Conservation (phyloP, 2,329 filamentous ascomycete genomes). For the Bipolaris zeicola region DNA sequence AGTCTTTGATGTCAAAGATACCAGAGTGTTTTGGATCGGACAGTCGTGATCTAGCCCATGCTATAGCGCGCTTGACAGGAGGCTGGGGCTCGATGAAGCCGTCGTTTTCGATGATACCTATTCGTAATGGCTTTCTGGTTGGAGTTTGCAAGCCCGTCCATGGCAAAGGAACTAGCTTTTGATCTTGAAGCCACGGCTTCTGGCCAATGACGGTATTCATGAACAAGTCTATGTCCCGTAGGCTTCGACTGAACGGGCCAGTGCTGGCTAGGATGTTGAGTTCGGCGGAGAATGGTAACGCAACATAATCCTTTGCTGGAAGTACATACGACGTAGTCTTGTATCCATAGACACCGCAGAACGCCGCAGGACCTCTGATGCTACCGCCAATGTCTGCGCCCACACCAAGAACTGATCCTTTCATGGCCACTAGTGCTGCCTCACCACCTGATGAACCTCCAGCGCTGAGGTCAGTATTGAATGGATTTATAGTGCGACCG, state of each 20-base stretch:
- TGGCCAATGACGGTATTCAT: constrained; percentile 14
- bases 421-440: constrained; percentile 27
- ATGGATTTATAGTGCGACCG: constrained; percentile 51
- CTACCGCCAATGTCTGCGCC: constrained; percentile 35
- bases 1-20: constrained; percentile 44
- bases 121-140: constrained; percentile 39
- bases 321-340: constrained; percentile 31
- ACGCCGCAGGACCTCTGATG: constrained; percentile 28
- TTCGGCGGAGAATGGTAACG: constrained; percentile 17
- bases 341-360: constrained; percentile 36
- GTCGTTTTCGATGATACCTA: constrained; percentile 53
- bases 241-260: constrained; percentile 24
- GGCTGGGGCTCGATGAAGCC: constrained; percentile 49
- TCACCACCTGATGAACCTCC: constrained; percentile 53
- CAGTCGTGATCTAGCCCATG: constrained; percentile 40
- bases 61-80: constrained; percentile 45
- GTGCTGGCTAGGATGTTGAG: constrained; percentile 22
- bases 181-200: constrained; percentile 24
- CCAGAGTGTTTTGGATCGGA: constrained; percentile 5
- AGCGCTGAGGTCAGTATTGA: constrained; percentile 52
- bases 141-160: constrained; percentile 26
- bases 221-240: constrained; percentile 27
- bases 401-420: constrained; percentile 27
- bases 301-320: constrained; percentile 17
- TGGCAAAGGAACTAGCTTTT: constrained; percentile 23